Conservation (phyloP, 495 filamentous ascomycete genomes). For the Friedmanniomyces simplex region DNA sequence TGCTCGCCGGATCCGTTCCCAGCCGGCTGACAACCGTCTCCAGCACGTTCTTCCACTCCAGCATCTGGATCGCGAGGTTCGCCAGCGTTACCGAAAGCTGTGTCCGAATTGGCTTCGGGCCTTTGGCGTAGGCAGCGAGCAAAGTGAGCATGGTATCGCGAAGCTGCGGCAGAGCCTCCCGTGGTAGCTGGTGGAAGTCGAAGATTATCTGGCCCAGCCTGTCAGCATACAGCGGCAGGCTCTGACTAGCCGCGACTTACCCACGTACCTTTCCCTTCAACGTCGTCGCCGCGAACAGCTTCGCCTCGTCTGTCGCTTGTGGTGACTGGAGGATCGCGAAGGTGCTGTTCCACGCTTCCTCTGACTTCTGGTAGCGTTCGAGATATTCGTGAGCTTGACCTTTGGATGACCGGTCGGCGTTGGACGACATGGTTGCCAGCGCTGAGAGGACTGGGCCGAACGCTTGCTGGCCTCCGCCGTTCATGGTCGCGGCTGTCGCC, state of each 20-base stretch:
- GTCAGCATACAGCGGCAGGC: neutral
- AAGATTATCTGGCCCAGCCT: slow-evolving; percentile 54
- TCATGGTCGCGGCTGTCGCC: slow-evolving; percentile 20
- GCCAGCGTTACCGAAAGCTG: slow-evolving; percentile 93
- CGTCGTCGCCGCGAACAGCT: slow-evolving; percentile 92
- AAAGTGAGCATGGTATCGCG: slow-evolving; percentile 73
- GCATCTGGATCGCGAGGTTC: slow-evolving; percentile 92
- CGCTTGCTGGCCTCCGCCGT: slow-evolving; percentile 30
- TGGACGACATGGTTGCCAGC: slow-evolving; percentile 78
- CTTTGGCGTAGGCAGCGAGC: slow-evolving; percentile 64
- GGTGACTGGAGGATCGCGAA: slow-evolving; percentile 72
- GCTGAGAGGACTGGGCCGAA: slow-evolving; percentile 81
- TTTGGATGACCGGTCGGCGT: slow-evolving; percentile 72
- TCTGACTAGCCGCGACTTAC: slow-evolving; percentile 4
- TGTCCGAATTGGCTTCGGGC: slow-evolving; percentile 82
- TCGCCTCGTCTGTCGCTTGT: slow-evolving; percentile 63
- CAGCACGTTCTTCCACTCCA: slow-evolving; percentile 89
- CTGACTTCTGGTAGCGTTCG: slow-evolving; percentile 96
- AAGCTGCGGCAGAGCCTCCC: slow-evolving; percentile 59
- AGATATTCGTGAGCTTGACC: slow-evolving; percentile 81
- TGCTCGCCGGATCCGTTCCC: slow-evolving; percentile 62
- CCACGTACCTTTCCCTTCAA: slow-evolving; percentile 86
- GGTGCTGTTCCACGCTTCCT: slow-evolving; percentile 82
- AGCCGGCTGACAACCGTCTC: slow-evolving; percentile 65
- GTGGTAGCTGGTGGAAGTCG: slow-evolving; percentile 75